These are phyloP conservation scores for Ceratocystis huliohia DNA, from an alignment of 2,329 filamentous ascomycete species.

Conservation along the genomic window DNA sequence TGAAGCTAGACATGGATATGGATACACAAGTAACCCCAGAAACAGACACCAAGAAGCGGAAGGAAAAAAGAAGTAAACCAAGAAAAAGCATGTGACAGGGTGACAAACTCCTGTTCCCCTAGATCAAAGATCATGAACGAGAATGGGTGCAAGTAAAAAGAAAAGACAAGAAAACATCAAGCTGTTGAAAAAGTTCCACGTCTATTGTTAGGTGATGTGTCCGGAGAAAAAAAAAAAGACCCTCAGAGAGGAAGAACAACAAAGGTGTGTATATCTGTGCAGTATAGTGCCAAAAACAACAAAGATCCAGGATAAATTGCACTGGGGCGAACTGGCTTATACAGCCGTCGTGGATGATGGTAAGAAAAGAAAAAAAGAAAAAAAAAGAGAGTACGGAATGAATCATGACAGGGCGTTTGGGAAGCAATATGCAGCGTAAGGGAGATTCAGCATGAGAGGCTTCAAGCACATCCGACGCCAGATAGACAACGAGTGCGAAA, in stretches of 20 bases:
- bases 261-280: not conserved
- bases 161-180: constrained; percentile 1
- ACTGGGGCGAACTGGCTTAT: not conserved
- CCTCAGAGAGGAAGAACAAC: constrained; percentile 14
- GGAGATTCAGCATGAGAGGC: not conserved
- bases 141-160: constrained; percentile 12
- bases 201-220: constrained; percentile 1
- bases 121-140: constrained; percentile 11
- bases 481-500: not conserved
- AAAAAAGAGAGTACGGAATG: constrained; percentile 3
- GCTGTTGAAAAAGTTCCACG: not conserved
- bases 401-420: constrained; percentile 8
- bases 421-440: not conserved
- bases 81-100: constrained; percentile 2
- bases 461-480: not conserved
- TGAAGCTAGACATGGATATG: not conserved
- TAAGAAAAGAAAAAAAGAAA: constrained; percentile 21
- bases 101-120: not conserved
- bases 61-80: not conserved
- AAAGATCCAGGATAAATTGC: not conserved
- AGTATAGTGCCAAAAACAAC: constrained; percentile 5
- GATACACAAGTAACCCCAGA: not conserved
- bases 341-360: not conserved
- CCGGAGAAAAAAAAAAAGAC: constrained; percentile 8
- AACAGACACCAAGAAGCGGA: not conserved